A percentile compares a stretch with the other conserved stretches of the same genome.
These are phyloP conservation scores for Plasmodium berghei DNA, from an alignment of 169 alveolate genomes.

Conservation along the genomic window DNA sequence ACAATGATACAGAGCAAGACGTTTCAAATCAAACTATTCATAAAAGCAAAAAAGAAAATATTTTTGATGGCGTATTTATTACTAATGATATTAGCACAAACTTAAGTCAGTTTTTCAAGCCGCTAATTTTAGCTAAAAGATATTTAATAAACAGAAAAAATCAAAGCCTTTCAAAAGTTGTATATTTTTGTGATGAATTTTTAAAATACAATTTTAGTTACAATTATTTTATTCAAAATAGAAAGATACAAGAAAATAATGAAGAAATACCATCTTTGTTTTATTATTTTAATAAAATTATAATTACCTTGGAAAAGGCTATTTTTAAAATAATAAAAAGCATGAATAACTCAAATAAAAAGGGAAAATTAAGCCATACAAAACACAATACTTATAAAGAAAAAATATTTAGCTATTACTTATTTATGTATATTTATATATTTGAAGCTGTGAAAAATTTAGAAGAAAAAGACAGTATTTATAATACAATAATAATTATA, in stretches of 20 bases:
- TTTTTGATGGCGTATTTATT: background rate
- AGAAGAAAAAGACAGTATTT: background rate
- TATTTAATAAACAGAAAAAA: background rate
- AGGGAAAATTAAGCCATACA: no score
- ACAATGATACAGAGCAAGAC: no score
- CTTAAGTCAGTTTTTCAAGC: background rate
- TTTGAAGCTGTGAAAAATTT: constrained; percentile 11
- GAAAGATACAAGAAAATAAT: background rate
- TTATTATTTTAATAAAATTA: constrained; percentile 28
- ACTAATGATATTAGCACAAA: background rate
- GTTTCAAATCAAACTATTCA: no score
- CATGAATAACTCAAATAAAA: background rate
- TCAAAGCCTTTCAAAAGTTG: constrained; percentile 8
- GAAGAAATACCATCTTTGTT: background rate
- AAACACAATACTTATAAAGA: background rate
- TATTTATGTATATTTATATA: constrained; percentile 44
- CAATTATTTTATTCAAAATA: constrained; percentile 11
- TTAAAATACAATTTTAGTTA: constrained; percentile 59
- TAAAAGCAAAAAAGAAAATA: background rate
- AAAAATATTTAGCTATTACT: constrained; percentile 26
- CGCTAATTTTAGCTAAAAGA: constrained; percentile 13
- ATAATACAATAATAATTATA: constrained; percentile 11
- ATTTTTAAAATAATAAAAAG: constrained; percentile 7
- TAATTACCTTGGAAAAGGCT: constrained; percentile 9
- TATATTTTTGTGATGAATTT: constrained; percentile 34